Evolutionary conservation across 176 grass and related monocot species (phyloP).

Genomic region (Stipa capillata): DNA sequence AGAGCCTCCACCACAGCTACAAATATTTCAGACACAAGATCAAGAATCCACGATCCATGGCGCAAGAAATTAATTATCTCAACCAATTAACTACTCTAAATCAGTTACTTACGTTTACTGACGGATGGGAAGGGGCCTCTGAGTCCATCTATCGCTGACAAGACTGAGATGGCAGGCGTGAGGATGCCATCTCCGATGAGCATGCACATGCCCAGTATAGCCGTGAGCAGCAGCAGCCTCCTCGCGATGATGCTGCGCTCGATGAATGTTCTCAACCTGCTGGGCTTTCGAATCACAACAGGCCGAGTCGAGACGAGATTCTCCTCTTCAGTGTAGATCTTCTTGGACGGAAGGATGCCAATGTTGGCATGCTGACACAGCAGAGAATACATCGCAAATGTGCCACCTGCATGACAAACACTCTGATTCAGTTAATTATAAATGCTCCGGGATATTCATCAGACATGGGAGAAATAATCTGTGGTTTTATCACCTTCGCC

Average conservation of each 20-base stretch:
- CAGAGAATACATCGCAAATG: slow-evolving; percentile 46
- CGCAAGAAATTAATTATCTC: neutral
- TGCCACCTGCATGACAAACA: slow-evolving; percentile 24
- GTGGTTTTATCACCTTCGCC: slow-evolving; percentile 28
- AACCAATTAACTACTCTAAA: neutral
- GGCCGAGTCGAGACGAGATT: neutral
- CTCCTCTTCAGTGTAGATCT: neutral
- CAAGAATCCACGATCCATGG: neutral
- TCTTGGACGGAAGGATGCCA: slow-evolving; percentile 45
- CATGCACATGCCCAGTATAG: slow-evolving; percentile 52
- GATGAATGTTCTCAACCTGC: slow-evolving; percentile 36
- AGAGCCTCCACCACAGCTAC: slow-evolving; percentile 34
- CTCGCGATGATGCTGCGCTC: slow-evolving; percentile 40
- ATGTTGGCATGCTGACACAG: slow-evolving; percentile 44
- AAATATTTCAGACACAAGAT: neutral
- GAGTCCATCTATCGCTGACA: slow-evolving; percentile 59
- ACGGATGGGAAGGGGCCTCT: slow-evolving; percentile 19
- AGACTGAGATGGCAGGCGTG: slow-evolving; percentile 49
- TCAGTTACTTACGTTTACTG: slow-evolving; percentile 26
- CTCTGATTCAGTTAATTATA: neutral
- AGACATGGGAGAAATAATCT: neutral
- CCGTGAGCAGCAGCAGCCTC: slow-evolving; percentile 44
- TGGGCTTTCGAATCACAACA: neutral
- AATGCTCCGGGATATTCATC: neutral
- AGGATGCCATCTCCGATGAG: slow-evolving; percentile 61